Base-by-base conservation (phyloP, 768 basidiomycete genomes). In the Galerina sulciceps region DNA sequence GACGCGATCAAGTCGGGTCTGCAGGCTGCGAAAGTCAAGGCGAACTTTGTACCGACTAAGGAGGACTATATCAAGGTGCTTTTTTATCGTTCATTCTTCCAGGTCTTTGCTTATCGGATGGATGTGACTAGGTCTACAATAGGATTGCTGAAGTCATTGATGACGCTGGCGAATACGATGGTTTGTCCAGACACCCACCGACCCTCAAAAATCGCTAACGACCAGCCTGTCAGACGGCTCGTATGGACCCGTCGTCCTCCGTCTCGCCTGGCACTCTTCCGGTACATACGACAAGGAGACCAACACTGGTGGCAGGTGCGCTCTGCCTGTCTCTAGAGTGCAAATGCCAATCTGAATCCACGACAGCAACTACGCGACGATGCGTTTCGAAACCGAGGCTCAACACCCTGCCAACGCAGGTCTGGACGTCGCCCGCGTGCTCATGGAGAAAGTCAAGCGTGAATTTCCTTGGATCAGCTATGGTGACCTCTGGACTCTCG, bases 401-500 rank as follows among this genome's bases (percentile, higher is more conserved):
- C 70, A 81, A 26, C 94, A 99, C 69, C 85, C 79, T 36, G 94
- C 93, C 49, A 96, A 96, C 74, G 85, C 85, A 23, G 94, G 94
- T 23, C 80, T 96, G 54, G 75, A 89, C 59, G 70, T 94, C 54
- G 96, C 94, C 40, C 91, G 96, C 57, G 80, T 73, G 5, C 73
- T 92, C 58, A 88, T 98, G 85, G 92, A 97, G 69, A 83, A 90
- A 56, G 73, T 98, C 70, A 96, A 99, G 79, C 68, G 86, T 53
- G 85, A 96, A 66, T 93, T 90, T 79, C 83, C 87, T 0, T 96
- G 95, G 94, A 97, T 99, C 64, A 90, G 85, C 57, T 99, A 97
- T 72, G 96, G 95, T 62, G 96, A 98, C 72, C 80, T 97, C 56
- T 97, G 96, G 95, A 99, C 96, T 22, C 88, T 99, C 38, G 96